Percentiles rank a stretch among this genome's conserved stretches.
phyloP scores from a whole-genome alignment of 2,329 filamentous ascomycete genomes.

The Penicillium corylophilum region DNA sequence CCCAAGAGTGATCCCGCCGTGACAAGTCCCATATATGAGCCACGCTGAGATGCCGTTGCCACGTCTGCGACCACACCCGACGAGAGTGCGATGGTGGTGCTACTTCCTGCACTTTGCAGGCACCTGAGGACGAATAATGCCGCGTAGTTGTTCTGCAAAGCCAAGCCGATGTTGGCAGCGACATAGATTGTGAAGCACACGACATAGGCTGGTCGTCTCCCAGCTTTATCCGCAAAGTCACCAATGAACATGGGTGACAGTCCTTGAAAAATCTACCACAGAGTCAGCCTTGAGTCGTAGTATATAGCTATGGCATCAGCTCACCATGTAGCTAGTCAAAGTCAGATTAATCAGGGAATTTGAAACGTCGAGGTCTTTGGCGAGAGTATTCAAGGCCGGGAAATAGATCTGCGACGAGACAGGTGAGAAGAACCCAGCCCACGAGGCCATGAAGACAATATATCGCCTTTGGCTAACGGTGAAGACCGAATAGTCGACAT shows the following conservation, averaged over 20 bases:
- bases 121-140: constrained; percentile 31
- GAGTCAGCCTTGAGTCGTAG: constrained; percentile 1
- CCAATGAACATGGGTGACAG: constrained; percentile 54
- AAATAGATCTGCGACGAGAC: constrained; percentile 48
- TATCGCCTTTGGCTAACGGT: constrained; percentile 27
- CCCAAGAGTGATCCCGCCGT: constrained; percentile 24
- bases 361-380: constrained; percentile 30
- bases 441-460: constrained; percentile 30
- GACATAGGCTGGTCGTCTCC: constrained; percentile 53
- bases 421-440: constrained; percentile 45
- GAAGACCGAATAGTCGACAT: constrained; percentile 35
- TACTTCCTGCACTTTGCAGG: constrained; percentile 31
- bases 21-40: constrained; percentile 30
- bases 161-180: constrained; percentile 42
- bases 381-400: constrained; percentile 39
- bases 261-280: constrained; percentile 52
- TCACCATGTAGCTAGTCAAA: constrained; percentile 29
- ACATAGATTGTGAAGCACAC: constrained; percentile 53
- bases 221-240: constrained; percentile 52
- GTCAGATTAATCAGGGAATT: constrained; percentile 27
- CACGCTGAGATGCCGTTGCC: constrained; percentile 30
- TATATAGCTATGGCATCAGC: background rate
- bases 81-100: constrained; percentile 28
- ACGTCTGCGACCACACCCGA: constrained; percentile 39
- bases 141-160: constrained; percentile 32